Percentiles rank a stretch among this genome's conserved stretches.
These are phyloP conservation scores for Leptodontidium sp. DNA, from an alignment of 2,329 filamentous ascomycete species.

Conservation along the genomic window DNA sequence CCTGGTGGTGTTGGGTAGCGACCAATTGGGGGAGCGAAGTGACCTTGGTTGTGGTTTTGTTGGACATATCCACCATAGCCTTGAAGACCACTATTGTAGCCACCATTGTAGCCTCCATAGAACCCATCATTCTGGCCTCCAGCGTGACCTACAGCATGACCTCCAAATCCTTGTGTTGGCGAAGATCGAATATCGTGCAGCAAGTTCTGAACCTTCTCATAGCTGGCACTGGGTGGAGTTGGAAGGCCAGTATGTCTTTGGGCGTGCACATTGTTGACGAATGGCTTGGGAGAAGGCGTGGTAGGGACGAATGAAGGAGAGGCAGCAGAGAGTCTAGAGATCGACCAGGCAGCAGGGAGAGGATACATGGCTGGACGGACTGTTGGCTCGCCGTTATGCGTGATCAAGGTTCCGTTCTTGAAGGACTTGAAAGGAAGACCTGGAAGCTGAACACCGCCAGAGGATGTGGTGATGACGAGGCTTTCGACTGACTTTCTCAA, in stretches of 20 bases:
- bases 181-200: slow-evolving; percentile 9
- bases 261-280: background rate
- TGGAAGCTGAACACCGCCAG: slow-evolving; percentile 1
- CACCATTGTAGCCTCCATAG: background rate
- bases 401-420: slow-evolving; percentile 25
- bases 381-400: slow-evolving; percentile 22
- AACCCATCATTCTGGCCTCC: background rate
- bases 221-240: background rate
- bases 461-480: background rate
- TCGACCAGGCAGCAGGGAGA: slow-evolving; percentile 5
- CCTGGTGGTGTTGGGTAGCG: slow-evolving; percentile 17
- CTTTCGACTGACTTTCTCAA: background rate
- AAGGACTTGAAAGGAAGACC: slow-evolving; percentile 24
- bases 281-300: slow-evolving; percentile 6
- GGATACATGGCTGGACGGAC: slow-evolving; percentile 4
- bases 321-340: slow-evolving; percentile 17
- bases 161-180: background rate
- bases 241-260: background rate
- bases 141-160: background rate
- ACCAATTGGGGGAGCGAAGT: background rate
- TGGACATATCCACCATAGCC: background rate
- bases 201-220: slow-evolving; percentile 16
- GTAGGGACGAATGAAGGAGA: slow-evolving; percentile 20
- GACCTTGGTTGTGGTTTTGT: background rate
- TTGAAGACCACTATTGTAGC: background rate